Evolutionary conservation across 345 rosid genomes (phyloP).

Genomic region (Clausena lansium): DNA sequence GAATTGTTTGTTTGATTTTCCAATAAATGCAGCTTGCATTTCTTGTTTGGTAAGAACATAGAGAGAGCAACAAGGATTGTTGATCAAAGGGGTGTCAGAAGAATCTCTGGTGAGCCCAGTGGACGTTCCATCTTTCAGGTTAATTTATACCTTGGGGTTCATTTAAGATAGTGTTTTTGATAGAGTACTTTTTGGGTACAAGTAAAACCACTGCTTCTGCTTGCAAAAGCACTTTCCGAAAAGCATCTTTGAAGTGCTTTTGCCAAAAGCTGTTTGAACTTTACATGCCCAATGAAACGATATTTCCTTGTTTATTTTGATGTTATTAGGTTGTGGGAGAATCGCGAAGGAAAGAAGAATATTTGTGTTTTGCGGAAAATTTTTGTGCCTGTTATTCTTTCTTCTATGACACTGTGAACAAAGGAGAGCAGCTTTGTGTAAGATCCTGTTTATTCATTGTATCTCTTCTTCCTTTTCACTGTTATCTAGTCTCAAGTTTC

Average conservation of each 20-base stretch:
- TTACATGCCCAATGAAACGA: background rate
- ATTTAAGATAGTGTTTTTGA: too few relatives aligned
- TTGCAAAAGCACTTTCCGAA: background rate
- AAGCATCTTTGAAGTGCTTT: background rate
- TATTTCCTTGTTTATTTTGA: background rate
- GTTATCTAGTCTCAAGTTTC: background rate
- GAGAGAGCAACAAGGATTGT: slow-evolving; percentile 78
- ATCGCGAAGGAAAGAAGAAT: slow-evolving; percentile 84
- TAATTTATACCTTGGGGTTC: background rate
- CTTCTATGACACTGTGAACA: slow-evolving; percentile 81
- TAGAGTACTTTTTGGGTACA: background rate
- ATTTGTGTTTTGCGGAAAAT: slow-evolving; percentile 69
- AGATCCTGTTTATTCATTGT: slow-evolving; percentile 15
- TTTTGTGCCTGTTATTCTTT: slow-evolving; percentile 88
- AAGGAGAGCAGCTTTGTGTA: slow-evolving; percentile 88
- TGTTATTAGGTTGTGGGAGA: slow-evolving; percentile 72
- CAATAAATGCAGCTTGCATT: slow-evolving; percentile 52
- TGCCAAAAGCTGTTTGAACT: background rate
- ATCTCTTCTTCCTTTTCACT: background rate
- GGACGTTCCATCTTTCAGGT: slow-evolving; percentile 87
- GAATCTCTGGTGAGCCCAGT: slow-evolving; percentile 68
- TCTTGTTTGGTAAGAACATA: slow-evolving; percentile 86
- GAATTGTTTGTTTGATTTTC: background rate
- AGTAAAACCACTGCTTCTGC: background rate
- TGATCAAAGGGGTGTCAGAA: slow-evolving; percentile 75